Percentiles rank a stretch among this genome's conserved stretches.
These are phyloP conservation scores for Aspergillus hiratsukae DNA, from an alignment of 2,329 filamentous ascomycete species.

Conservation along the genomic window DNA sequence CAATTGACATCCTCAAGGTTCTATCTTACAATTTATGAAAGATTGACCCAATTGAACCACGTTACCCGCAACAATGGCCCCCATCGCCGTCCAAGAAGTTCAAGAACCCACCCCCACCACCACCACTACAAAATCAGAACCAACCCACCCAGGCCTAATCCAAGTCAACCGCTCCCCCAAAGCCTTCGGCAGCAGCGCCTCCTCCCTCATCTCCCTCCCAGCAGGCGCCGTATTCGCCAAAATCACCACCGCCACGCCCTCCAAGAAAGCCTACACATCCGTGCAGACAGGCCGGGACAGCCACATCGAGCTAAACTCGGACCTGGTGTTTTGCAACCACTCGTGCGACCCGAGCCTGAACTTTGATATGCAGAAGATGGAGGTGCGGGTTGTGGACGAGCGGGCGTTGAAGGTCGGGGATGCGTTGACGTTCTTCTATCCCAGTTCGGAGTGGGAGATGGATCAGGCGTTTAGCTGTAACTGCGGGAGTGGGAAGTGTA, in stretches of 20 bases:
- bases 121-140: constrained; percentile 7
- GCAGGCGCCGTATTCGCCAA: constrained; percentile 46
- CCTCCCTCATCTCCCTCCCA: constrained; percentile 48
- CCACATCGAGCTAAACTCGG: constrained; percentile 55
- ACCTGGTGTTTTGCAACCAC: constrained; percentile 56
- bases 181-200: constrained; percentile 36
- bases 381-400: constrained; percentile 37
- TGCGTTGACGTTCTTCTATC: constrained; percentile 47
- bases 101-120: constrained; percentile 12
- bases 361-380: constrained; percentile 48
- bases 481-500: constrained; percentile 36
- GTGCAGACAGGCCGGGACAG: constrained; percentile 48
- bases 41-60: neutral
- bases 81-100: constrained; percentile 22
- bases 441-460: constrained; percentile 49
- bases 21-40: neutral
- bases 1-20: too few species aligned
- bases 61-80: constrained; percentile 9
- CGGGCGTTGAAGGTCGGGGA: constrained; percentile 39
- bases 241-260: constrained; percentile 45
- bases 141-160: constrained; percentile 26
- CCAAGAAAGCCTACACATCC: constrained; percentile 46
- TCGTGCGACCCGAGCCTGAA: constrained; percentile 50
- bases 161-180: constrained; percentile 29
- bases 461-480: constrained; percentile 43